A percentile compares a stretch with the other conserved stretches of the same genome.
These are phyloP conservation scores for Malbranchea zuffiana DNA, from an alignment of 2,329 filamentous ascomycete genomes.

Conservation along the genomic window DNA sequence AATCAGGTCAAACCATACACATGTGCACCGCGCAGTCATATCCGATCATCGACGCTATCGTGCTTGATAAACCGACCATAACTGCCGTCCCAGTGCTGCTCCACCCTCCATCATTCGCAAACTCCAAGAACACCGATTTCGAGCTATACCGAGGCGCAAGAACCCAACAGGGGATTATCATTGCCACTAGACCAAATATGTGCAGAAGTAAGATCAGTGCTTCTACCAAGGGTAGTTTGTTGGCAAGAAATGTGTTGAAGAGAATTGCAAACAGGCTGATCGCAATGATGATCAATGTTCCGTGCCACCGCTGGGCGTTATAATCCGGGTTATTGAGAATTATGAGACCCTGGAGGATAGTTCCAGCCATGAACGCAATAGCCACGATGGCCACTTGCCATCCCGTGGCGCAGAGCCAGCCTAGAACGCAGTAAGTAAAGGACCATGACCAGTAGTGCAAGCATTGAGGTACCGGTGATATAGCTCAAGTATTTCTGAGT, in stretches of 20 bases:
- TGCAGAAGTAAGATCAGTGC: constrained; percentile 34
- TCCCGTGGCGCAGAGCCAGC: constrained; percentile 35
- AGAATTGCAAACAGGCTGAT: constrained; percentile 31
- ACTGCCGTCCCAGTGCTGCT: constrained; percentile 25
- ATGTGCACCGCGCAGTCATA: constrained; percentile 38
- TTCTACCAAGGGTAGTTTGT: constrained; percentile 32
- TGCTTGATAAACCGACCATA: constrained; percentile 31
- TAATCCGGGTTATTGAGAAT: constrained; percentile 36
- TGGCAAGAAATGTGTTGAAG: constrained; percentile 34
- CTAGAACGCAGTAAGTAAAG: constrained; percentile 13
- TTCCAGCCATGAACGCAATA: constrained; percentile 36
- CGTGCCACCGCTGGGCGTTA: constrained; percentile 34
- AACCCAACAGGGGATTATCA: constrained; percentile 35
- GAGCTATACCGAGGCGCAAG: constrained; percentile 30
- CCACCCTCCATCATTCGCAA: constrained; percentile 35
- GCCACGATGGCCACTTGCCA: constrained; percentile 39
- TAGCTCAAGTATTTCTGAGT: constrained; percentile 38
- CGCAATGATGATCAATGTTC: constrained; percentile 34
- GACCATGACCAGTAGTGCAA: background rate
- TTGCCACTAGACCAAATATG: constrained; percentile 33
- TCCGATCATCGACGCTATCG: constrained; percentile 33
- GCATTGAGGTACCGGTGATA: constrained; percentile 25
- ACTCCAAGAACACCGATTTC: constrained; percentile 31
- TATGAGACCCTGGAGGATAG: constrained; percentile 37
- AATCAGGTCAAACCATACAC: too few species aligned